Percentiles rank a stretch among this genome's conserved stretches.
phyloP scores from a whole-genome alignment of 2,329 filamentous ascomycete species.

The Spiromastix sp. region DNA sequence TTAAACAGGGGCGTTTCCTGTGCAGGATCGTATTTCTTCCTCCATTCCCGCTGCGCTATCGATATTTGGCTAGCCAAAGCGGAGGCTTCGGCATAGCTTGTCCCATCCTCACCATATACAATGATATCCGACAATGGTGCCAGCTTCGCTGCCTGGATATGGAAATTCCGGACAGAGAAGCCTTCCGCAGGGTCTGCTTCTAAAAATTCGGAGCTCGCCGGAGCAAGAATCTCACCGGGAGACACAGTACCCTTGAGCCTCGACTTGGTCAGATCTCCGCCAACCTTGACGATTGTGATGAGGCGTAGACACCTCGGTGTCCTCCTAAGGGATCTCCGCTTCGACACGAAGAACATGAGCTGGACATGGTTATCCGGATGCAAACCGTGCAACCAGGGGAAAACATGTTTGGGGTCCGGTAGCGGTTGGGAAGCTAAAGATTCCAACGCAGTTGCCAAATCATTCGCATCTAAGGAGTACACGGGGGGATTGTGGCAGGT shows the following conservation, averaged over 20 bases:
- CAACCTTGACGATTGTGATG: conserved; percentile 79
- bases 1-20: conserved; percentile 59
- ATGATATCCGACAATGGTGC: conserved; percentile 85
- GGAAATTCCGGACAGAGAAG: conserved; percentile 93
- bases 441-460: conserved; percentile 63
- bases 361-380: conserved; percentile 85
- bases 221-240: conserved; percentile 66
- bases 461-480: conserved; percentile 61
- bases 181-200: conserved; percentile 80
- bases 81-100: conserved; percentile 53
- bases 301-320: conserved; percentile 68
- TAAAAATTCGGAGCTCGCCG: conserved; percentile 53
- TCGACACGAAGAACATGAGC: conserved; percentile 75
- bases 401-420: conserved; percentile 75
- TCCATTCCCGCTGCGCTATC: conserved; percentile 66
- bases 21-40: conserved; percentile 50
- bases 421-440: conserved; percentile 68
- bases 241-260: conserved; percentile 81
- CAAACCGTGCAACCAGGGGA: conserved; percentile 92
- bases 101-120: conserved; percentile 69
- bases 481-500: conserved; percentile 49
- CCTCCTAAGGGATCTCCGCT: conserved; percentile 59
- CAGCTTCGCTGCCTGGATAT: conserved; percentile 84
- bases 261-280: conserved; percentile 62
- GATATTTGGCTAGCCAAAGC: conserved; percentile 56